Conservation (phyloP, 2,329 filamentous ascomycete species). For the Ceratocystis alfenasii region DNA sequence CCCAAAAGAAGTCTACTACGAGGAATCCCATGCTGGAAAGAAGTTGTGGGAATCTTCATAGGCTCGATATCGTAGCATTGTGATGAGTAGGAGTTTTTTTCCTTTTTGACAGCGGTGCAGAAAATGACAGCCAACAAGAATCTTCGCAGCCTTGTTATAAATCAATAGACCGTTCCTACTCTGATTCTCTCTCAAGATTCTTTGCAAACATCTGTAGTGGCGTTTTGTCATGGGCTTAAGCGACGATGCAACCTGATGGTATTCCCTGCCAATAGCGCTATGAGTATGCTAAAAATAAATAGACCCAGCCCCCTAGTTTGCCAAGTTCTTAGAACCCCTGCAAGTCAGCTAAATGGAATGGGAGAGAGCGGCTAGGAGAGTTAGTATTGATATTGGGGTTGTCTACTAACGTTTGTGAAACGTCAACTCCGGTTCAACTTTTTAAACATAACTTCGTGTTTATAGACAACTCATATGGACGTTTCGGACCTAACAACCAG, state of each 20-base stretch:
- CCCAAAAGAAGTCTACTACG: background rate
- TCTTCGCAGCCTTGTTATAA: background rate
- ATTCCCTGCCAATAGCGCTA: background rate
- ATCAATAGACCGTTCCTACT: background rate
- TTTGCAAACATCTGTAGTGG: background rate
- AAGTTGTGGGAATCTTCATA: background rate
- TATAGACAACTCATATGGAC: background rate
- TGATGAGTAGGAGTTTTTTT: background rate
- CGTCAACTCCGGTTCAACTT: background rate
- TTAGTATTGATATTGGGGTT: background rate
- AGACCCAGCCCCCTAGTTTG: background rate
- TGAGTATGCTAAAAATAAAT: background rate
- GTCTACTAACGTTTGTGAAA: background rate
- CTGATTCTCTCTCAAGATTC: background rate
- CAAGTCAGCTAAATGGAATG: background rate
- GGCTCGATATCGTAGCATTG: background rate
- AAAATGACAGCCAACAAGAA: conserved; percentile 1
- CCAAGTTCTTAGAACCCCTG: background rate
- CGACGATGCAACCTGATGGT: background rate
- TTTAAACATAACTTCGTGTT: background rate
- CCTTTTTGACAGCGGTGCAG: background rate
- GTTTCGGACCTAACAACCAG: background rate
- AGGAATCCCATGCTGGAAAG: no score
- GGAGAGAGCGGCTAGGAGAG: background rate
- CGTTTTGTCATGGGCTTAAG: background rate